Conservation (phyloP, 441 rosid species). For the Adansonia rubrostipa region DNA sequence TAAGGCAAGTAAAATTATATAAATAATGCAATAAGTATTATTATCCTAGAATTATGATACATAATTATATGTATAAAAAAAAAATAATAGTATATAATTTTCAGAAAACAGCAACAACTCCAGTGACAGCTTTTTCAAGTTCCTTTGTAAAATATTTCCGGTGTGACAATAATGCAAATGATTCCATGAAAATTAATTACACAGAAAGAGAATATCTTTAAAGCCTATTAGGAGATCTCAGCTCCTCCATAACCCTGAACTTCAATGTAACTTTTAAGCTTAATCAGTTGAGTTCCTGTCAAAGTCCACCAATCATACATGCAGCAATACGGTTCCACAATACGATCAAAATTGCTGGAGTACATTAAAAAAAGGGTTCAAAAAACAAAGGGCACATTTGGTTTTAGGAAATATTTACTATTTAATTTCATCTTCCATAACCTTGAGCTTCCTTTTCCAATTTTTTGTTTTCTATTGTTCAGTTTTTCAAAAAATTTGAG, state of each 20-base stretch:
- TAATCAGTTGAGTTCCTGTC: neutral
- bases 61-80: neutral
- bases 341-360: neutral
- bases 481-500: no score
- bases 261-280: conserved; percentile 4
- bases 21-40: neutral
- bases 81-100: neutral
- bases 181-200: neutral
- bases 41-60: neutral
- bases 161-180: neutral
- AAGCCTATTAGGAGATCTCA: neutral
- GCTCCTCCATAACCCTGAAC: neutral
- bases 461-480: neutral
- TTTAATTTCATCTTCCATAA: neutral
- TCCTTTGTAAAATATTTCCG: conserved; percentile 1
- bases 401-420: neutral
- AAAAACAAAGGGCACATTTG: neutral
- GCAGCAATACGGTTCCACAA: conserved; percentile 5
- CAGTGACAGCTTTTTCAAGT: conserved; percentile 7
- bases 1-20: neutral
- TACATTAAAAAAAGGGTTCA: neutral
- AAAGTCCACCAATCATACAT: neutral
- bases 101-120: neutral
- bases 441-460: neutral
- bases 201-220: neutral